Base-by-base conservation (phyloP, 2,329 filamentous ascomycete genomes). In the Paecilomyces formosus region DNA sequence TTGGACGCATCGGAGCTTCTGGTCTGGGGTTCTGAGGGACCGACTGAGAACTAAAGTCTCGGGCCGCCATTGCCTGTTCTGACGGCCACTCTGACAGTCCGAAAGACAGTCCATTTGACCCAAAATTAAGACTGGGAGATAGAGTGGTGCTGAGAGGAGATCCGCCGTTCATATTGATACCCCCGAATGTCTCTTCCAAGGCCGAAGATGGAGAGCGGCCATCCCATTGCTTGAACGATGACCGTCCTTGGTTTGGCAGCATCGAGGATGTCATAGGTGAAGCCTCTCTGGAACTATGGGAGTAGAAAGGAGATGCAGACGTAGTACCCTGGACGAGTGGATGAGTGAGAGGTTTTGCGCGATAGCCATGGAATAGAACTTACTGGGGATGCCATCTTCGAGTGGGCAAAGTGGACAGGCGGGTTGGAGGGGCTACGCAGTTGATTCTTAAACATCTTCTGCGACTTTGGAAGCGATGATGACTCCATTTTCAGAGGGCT, bases 101-200 rank as follows among this genome's bases (percentile, higher is more conserved):
- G 57, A 76, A 76, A 30, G 68, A 64, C 55, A 75, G 68, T 13
- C 66, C 63, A 15, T 64, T 68, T 2, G 68, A 65, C 21, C 65
- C 65, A 54, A 75, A 74, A 55, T 72, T 75, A 57, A 76, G 58
- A 54, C 67, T 72, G 5, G 74, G 71, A 11, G 73, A 73, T 54
- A 75, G 66, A 7, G 73, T 67, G 7, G 70, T 55, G 55, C 74
- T 74, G 15, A 76, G 63, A 6, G 75, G 74, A 53, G 77, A 78
- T 50, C 71, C 68, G 8, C 70, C 70, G 56, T 77, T 78, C 75
- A 78, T 76, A 51, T 70, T 75, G 59, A 78, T 78, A 26, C 73
- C 72, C 26, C 75, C 75, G 59, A 79, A 78, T 22, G 72, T 75
- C 63, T 79, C 77, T 58, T 78, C 76, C 33, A 78, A 58, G 50